A percentile compares a stretch with the other conserved stretches of the same genome.
phyloP scores from a whole-genome alignment of 2,329 filamentous ascomycete genomes.

The Helicocarpus griseus region DNA sequence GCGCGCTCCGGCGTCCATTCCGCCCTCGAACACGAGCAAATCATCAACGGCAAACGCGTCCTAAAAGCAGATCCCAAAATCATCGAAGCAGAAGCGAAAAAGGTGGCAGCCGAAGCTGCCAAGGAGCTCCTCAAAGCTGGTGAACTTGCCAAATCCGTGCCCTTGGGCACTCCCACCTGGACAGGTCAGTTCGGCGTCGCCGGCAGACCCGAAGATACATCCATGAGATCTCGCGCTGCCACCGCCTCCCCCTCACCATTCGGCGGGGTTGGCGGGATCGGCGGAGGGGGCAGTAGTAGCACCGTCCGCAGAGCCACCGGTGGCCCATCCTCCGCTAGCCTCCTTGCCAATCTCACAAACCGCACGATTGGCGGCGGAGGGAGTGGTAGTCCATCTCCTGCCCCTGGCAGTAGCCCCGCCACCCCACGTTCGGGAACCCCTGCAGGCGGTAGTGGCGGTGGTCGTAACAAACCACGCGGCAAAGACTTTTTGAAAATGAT shows the following conservation, averaged over 20 bases:
- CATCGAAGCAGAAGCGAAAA: constrained; percentile 71
- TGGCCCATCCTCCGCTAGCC: constrained; percentile 31
- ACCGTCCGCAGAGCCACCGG: constrained; percentile 24
- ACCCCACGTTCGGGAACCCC: constrained; percentile 32
- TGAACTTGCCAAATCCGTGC: constrained; percentile 60
- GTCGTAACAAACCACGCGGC: constrained; percentile 29
- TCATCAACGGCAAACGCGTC: constrained; percentile 66
- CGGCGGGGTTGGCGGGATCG: too few relatives aligned
- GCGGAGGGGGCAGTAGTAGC: constrained; percentile 25
- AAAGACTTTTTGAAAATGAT: constrained; percentile 64
- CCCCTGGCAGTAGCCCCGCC: constrained; percentile 32
- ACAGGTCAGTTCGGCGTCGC: constrained; percentile 74
- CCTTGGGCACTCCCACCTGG: constrained; percentile 85
- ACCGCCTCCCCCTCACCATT: constrained; percentile 2
- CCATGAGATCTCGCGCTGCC: neutral
- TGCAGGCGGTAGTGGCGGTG: constrained; percentile 16
- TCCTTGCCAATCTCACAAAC: constrained; percentile 30
- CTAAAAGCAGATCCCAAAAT: constrained; percentile 66
- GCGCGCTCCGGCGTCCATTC: constrained; percentile 76
- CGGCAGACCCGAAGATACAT: constrained; percentile 51
- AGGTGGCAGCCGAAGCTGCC: constrained; percentile 68
- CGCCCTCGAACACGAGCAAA: constrained; percentile 87
- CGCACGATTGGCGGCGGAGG: constrained; percentile 17
- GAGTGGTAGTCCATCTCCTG: constrained; percentile 15
- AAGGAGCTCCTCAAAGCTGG: constrained; percentile 63